These are phyloP conservation scores for Lactarius akahatsu DNA, from an alignment of 768 basidiomycete genomes.

Conservation along the genomic window DNA sequence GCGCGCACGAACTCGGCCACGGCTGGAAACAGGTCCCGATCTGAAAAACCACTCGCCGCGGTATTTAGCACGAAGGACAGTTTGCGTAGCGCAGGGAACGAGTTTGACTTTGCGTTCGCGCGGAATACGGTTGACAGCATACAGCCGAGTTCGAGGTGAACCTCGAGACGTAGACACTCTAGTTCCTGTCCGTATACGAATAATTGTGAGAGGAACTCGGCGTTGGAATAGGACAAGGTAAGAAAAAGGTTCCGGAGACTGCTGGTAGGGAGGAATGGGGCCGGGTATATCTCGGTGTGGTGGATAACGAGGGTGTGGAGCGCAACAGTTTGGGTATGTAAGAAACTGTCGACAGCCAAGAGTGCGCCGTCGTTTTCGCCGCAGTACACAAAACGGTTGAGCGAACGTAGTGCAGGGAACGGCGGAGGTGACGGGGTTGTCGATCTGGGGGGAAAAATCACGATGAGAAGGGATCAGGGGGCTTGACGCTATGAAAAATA, in stretches of 20 bases:
- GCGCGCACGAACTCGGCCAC: conserved; percentile 65
- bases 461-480: not conserved
- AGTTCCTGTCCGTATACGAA: conserved; percentile 61
- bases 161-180: conserved; percentile 57
- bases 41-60: conserved; percentile 37
- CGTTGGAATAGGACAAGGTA: conserved; percentile 51
- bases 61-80: conserved; percentile 48
- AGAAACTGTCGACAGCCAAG: conserved; percentile 49
- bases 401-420: conserved; percentile 23
- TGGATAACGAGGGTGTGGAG: conserved; percentile 23
- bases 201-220: conserved; percentile 57
- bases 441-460: not conserved
- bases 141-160: conserved; percentile 41
- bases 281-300: conserved; percentile 43
- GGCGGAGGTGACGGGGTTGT: not conserved
- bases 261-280: conserved; percentile 52
- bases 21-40: conserved; percentile 67
- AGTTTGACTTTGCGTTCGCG: conserved; percentile 31
- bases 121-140: conserved; percentile 52
- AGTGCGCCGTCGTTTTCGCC: conserved; percentile 37
- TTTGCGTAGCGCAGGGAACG: conserved; percentile 63
- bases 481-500: not conserved
- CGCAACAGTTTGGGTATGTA: conserved; percentile 26
- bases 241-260: conserved; percentile 62
- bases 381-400: conserved; percentile 38